These are phyloP conservation scores for Gynandropsis gynandra DNA, from an alignment of 345 rosid species.

Conservation along the genomic window DNA sequence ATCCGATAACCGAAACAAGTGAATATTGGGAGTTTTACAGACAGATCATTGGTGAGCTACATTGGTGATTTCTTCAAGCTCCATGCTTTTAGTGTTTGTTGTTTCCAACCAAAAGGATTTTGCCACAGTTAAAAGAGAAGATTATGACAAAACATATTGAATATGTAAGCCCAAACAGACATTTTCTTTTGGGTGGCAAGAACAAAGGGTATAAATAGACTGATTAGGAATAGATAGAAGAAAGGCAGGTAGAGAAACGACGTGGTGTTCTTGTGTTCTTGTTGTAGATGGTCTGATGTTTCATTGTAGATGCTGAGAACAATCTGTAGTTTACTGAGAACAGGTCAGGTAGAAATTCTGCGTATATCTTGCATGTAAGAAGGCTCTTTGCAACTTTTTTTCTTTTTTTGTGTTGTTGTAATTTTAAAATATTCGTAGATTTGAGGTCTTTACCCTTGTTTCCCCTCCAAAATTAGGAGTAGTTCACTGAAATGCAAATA, in stretches of 20 bases:
- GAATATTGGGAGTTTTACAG: slow-evolving; percentile 57
- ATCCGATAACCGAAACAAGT: slow-evolving; percentile 45
- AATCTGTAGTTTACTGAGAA: not conserved
- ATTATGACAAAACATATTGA: not conserved
- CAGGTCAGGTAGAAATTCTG: too few species aligned
- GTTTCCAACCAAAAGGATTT: too few species aligned
- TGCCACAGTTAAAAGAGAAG: not conserved
- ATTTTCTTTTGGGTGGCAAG: too few species aligned
- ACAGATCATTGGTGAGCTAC: slow-evolving; percentile 20
- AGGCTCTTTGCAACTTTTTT: too few species aligned
- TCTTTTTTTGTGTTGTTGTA: too few species aligned
- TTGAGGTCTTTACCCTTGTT: too few species aligned
- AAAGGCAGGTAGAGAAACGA: not conserved
- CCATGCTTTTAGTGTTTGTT: not conserved
- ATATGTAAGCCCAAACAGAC: too few species aligned
- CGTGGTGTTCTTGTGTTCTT: not conserved
- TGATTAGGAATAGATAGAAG: not conserved
- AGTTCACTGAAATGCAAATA: too few species aligned
- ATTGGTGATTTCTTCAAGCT: not conserved
- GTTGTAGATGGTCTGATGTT: not conserved
- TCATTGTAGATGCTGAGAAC: not conserved
- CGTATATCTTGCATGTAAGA: too few species aligned
- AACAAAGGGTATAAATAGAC: too few species aligned
- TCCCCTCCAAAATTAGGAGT: too few species aligned
- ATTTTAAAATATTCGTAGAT: too few species aligned